Percentiles rank a stretch among this genome's conserved stretches.
phyloP scores from a whole-genome alignment of 495 filamentous ascomycete species.

The Durotheca rogersii region DNA sequence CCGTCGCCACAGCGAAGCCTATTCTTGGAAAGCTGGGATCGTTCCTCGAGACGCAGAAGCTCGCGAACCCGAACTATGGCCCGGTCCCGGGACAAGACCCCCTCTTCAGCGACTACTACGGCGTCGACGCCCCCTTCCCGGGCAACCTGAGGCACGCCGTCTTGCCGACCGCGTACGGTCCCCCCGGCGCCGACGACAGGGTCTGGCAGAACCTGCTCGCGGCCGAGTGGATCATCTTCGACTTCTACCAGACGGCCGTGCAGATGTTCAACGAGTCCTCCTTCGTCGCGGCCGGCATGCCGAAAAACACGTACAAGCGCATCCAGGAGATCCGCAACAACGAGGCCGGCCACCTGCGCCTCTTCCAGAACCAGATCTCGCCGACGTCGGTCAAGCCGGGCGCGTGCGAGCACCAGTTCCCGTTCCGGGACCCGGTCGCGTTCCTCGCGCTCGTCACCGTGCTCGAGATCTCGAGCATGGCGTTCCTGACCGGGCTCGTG shows the following conservation, averaged over 20 bases:
- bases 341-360: conserved; percentile 56
- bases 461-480: conserved; percentile 56
- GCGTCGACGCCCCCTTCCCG: conserved; percentile 46
- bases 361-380: conserved; percentile 57
- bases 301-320: conserved; percentile 49
- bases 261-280: conserved; percentile 45
- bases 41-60: conserved; percentile 34
- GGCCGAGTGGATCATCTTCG: conserved; percentile 57
- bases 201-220: conserved; percentile 56
- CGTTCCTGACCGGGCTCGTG: conserved; percentile 54
- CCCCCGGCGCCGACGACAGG: conserved; percentile 46
- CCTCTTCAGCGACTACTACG: conserved; percentile 46
- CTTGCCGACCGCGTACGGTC: conserved; percentile 42
- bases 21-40: conserved; percentile 11
- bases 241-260: conserved; percentile 55
- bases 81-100: conserved; percentile 47
- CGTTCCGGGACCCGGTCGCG: conserved; percentile 38
- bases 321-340: conserved; percentile 58
- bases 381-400: conserved; percentile 54
- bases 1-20: conserved; percentile 19
- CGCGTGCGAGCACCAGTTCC: conserved; percentile 50
- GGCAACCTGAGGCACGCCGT: conserved; percentile 46
- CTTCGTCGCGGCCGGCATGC: conserved; percentile 47
- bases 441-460: conserved; percentile 51
- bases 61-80: conserved; percentile 42